Base-by-base conservation (phyloP, 2,329 filamentous ascomycete genomes). In the Rhynchosporium secalis region DNA sequence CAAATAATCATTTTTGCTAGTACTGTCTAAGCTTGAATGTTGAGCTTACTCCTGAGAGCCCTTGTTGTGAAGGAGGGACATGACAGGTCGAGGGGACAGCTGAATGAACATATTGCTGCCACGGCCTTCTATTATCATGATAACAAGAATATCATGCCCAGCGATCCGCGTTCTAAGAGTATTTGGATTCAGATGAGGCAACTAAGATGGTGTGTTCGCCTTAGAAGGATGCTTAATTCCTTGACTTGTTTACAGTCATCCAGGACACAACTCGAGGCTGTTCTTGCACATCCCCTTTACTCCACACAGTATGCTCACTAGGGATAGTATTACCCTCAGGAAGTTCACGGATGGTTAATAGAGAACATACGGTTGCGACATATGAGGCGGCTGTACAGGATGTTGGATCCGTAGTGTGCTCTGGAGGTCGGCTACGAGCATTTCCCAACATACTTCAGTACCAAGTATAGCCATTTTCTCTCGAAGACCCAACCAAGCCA, bases 21-120 rank as follows among this genome's bases (percentile, higher is more conserved):
- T 20, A 1, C 2, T 46, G 20, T 46, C 6, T 28, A 56, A 28
- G 69, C 76, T 90, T 66, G 79, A 81, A 79, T 41, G 82, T 88
- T 56, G 78, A 86, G 47, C 76, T 88, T 1, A 84, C 79, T 0
- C 84, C 84, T 0, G 80, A 83, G 9, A 80, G 83, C 38, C 81
- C 83, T 0, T 70, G 70, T 0, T 86, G 82, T 65, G 68, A 75
- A 0, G 77, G 75, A 3, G 79, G 80, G 1, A 70, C 70, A 2
- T 84, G 81, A 80, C 81, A 83, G 63, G 74, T 80, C 49, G 63
- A 69, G 41, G 20, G 66, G 66, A n/a, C 57, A 64, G 46, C 43
- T 65, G 61, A 85, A 85, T 63, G 83, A 86, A 67, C 79, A 80
- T 62, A 83, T 86, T 59, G 78, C 77, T 65, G 82, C 81, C 4